Percentiles rank a stretch among this genome's conserved stretches.
phyloP scores from a whole-genome alignment of 2,329 filamentous ascomycete species.

The Parastagonospora avenae region DNA sequence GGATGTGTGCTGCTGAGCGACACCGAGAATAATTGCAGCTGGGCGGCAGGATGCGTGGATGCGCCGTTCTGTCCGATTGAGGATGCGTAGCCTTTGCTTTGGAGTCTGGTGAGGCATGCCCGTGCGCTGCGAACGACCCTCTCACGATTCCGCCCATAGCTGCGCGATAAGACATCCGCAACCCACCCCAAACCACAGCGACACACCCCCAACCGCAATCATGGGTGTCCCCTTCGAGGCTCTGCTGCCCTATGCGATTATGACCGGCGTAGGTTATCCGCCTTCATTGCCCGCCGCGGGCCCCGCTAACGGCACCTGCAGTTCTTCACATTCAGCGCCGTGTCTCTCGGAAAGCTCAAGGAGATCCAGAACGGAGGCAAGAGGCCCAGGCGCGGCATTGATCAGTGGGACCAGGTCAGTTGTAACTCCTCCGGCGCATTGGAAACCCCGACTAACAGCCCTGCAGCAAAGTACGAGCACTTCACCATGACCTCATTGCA shows the following conservation, averaged over 20 bases:
- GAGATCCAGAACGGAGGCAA: conserved; percentile 68
- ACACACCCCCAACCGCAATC: conserved; percentile 39
- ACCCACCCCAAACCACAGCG: conserved; percentile 22
- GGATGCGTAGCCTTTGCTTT: conserved; percentile 34
- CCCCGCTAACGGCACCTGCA: conserved; percentile 41
- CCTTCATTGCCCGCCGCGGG: conserved; percentile 10
- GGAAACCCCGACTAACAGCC: conserved; percentile 47
- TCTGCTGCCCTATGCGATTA: conserved; percentile 67
- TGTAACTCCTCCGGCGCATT: conserved; percentile 4
- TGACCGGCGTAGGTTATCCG: conserved; percentile 59
- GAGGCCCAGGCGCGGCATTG: conserved; percentile 62
- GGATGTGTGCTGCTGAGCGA: conserved; percentile 38
- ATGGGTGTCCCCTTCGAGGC: conserved; percentile 73
- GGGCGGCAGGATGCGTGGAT: conserved; percentile 33
- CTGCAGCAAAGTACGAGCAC: conserved; percentile 59
- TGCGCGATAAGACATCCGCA: conserved; percentile 16
- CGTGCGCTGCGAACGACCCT: conserved; percentile 19
- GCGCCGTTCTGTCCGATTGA: conserved; percentile 29
- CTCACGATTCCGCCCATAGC: conserved; percentile 15
- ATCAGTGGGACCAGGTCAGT: conserved; percentile 69
- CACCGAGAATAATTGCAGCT: conserved; percentile 36
- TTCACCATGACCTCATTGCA: conserved; percentile 37
- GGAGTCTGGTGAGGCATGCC: conserved; percentile 8
- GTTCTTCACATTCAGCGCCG: conserved; percentile 67
- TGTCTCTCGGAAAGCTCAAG: conserved; percentile 62